phyloP scores from a whole-genome alignment of 352 stramenopile species.

The Phytophthora pini region DNA sequence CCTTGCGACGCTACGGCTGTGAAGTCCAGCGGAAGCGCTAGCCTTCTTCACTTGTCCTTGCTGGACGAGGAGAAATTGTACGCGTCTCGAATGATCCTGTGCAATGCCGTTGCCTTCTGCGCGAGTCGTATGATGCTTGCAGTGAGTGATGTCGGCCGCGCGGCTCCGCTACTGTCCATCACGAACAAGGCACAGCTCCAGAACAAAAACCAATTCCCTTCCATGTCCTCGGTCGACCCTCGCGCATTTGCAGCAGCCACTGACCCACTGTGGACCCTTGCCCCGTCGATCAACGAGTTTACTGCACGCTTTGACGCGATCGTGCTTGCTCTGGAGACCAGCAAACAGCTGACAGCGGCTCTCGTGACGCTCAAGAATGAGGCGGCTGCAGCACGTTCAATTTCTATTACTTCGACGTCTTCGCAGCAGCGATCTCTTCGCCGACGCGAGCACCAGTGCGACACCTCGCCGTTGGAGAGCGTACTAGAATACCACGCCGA shows the following conservation, averaged over 20 bases:
- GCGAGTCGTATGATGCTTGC: conserved; percentile 73
- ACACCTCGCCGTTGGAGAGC: conserved; percentile 52
- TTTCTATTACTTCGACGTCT: conserved; percentile 24
- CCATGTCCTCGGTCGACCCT: conserved; percentile 57
- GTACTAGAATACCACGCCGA: conserved; percentile 82
- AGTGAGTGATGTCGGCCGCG: conserved; percentile 49
- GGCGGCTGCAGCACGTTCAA: conserved; percentile 17
- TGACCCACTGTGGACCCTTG: conserved; percentile 67
- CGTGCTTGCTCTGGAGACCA: conserved; percentile 54
- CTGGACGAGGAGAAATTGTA: conserved; percentile 86
- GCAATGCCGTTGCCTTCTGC: conserved; percentile 79
- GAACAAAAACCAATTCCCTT: conserved; percentile 47
- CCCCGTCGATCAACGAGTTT: conserved; percentile 69
- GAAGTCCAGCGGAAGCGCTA: conserved; percentile 38
- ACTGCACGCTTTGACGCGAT: conserved; percentile 58
- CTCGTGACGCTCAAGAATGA: conserved; percentile 33
- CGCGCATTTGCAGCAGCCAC: conserved; percentile 62
- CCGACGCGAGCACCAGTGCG: conserved; percentile 44
- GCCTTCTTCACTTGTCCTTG: conserved; percentile 62
- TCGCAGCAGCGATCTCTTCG: conserved; percentile 34
- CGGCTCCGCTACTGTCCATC: conserved; percentile 57
- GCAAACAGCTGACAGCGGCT: conserved; percentile 49
- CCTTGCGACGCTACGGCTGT: conserved; percentile 35
- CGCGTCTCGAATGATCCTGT: conserved; percentile 81
- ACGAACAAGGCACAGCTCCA: conserved; percentile 45